Evolutionary conservation across 108 stramenopile genomes (phyloP), one percentile per base, ranked within the genome.

Genomic region (Cyclostephanos tholiformis): DNA sequence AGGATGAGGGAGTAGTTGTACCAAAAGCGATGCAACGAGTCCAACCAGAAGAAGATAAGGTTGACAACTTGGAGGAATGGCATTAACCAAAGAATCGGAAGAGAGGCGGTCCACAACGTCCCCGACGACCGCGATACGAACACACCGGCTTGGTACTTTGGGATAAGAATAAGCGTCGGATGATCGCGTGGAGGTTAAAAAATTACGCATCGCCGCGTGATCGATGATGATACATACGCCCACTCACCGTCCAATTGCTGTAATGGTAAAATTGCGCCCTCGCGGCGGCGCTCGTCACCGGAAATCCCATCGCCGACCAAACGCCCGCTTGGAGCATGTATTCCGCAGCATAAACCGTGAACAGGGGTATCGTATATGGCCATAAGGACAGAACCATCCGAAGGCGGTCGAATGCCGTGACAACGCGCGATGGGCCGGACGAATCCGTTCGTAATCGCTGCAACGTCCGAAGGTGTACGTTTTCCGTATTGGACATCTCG

Each of bases 301-400:
- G 94, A 68, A 92, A 91, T 5, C 94, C 91, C 27, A 95, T 88
- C 26, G 90, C 75, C 13, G 86, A 84, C 94, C 94, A 95, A 2
- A 86, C 80, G 6, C 94, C 94, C 4, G 85, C 72, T 62, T 76
- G 67, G 25, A 77, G 29, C 76, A 66, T 77, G 66, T 92, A 95
- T 66, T 95, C 94, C 9, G 90, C 80, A 13, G 84, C 75, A 53
- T 95, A 95, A 6, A 95, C 94, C 20, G 77, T 57, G 67, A 95
- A 95, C 26, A 95, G 72, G 0, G 91, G 88, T 13, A 91, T 75
- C 53, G 77, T 91, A 55, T 91, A 91, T 11, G 85, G 84, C 79
- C 88, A 89, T 11, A 89, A 69, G 19, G 70, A 65, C 53, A 88
- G 51, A 0, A 88, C 82, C 13, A 83, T 10, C 17, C 46, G 32